A percentile compares a stretch with the other conserved stretches of the same genome.
phyloP scores from a whole-genome alignment of 805 yeast species.

The Lipomyces kockii region DNA sequence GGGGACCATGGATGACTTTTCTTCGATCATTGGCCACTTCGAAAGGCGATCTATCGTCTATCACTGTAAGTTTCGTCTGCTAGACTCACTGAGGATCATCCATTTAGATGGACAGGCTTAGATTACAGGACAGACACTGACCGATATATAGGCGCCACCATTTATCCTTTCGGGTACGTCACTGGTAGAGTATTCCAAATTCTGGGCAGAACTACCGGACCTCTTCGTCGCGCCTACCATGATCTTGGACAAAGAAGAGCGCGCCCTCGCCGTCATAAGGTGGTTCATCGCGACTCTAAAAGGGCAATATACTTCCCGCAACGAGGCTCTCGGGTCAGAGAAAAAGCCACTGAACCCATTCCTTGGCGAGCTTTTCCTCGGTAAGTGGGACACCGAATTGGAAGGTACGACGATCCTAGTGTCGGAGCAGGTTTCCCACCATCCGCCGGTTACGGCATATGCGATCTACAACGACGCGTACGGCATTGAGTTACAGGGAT shows the following conservation, averaged over 20 bases:
- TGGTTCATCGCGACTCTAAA: slow-evolving; percentile 92
- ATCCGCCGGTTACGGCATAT: slow-evolving; percentile 97
- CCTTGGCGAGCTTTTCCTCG: slow-evolving; percentile 91
- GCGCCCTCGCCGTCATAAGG: slow-evolving; percentile 79
- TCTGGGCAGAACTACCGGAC: slow-evolving; percentile 88
- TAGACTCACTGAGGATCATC: neutral
- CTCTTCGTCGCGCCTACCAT: slow-evolving; percentile 71
- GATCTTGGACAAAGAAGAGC: slow-evolving; percentile 54
- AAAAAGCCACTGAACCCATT: slow-evolving; percentile 97
- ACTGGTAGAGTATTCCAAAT: slow-evolving; percentile 86
- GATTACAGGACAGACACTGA: slow-evolving; percentile 1
- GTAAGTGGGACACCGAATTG: slow-evolving; percentile 68
- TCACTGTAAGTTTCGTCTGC: slow-evolving; percentile 53
- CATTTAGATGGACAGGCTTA: too few relatives aligned
- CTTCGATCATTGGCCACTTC: slow-evolving; percentile 88
- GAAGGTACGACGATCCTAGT: slow-evolving; percentile 78
- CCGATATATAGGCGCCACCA: slow-evolving; percentile 72
- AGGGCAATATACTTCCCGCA: slow-evolving; percentile 92
- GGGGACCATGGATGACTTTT: slow-evolving; percentile 84
- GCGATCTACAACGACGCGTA: slow-evolving; percentile 74
- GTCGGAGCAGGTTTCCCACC: slow-evolving; percentile 95
- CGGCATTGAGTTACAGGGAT: slow-evolving; percentile 77
- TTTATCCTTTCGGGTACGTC: slow-evolving; percentile 91
- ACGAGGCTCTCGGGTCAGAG: slow-evolving; percentile 90
- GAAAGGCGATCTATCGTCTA: slow-evolving; percentile 88